Conservation (phyloP, 257 asterid species). For the Jasminum sambac region DNA sequence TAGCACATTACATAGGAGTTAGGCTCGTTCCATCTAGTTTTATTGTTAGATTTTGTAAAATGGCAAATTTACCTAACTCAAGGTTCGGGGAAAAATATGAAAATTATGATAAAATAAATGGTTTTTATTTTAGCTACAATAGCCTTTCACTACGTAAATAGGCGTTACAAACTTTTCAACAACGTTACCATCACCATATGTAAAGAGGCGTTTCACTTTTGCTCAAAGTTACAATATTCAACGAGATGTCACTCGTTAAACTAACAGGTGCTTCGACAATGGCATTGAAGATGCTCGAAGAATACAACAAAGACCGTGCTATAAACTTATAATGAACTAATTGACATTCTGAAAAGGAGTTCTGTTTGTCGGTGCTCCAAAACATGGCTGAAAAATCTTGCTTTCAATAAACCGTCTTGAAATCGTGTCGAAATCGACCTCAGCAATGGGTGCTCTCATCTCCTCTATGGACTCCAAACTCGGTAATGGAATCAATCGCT, state of each 20-base stretch:
- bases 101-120: too few species aligned
- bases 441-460: conserved; percentile 46
- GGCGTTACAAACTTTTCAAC: too few species aligned
- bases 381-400: conserved; percentile 35
- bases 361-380: conserved; percentile 40
- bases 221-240: too few species aligned
- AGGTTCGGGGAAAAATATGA: too few species aligned
- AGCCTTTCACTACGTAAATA: too few species aligned
- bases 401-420: conserved; percentile 30
- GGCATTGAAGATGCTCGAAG: not conserved
- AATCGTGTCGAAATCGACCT: conserved; percentile 30
- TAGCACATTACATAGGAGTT: too few species aligned
- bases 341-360: conserved; percentile 70
- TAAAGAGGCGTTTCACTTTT: too few species aligned
- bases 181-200: too few species aligned
- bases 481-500: conserved; percentile 48
- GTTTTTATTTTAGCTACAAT: too few species aligned
- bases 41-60: too few species aligned
- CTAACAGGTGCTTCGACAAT: conserved; percentile 25
- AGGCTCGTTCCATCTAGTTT: too few species aligned
- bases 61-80: too few species aligned
- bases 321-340: not conserved
- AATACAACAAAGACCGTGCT: conserved; percentile 23
- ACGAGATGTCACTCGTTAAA: conserved; percentile 26
- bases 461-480: conserved; percentile 64